These are phyloP conservation scores for Rachicladosporium sp. DNA, from an alignment of 2,329 filamentous ascomycete genomes.

Conservation along the genomic window DNA sequence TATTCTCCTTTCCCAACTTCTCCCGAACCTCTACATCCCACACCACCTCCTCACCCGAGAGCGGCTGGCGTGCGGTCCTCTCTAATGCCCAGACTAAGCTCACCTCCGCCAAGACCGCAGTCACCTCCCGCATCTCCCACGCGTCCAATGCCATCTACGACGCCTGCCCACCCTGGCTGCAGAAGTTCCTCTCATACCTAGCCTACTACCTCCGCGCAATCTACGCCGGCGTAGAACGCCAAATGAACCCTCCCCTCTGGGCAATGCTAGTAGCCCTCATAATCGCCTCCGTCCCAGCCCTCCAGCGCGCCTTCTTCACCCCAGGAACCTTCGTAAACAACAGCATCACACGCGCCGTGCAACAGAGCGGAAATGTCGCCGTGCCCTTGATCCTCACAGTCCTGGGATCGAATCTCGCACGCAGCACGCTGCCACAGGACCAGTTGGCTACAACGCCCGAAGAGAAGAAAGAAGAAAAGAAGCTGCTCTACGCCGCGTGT, in stretches of 20 bases:
- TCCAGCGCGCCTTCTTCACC: slow-evolving; percentile 79
- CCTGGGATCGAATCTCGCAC: slow-evolving; percentile 82
- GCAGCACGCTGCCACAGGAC: slow-evolving; percentile 68
- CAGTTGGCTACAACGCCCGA: slow-evolving; percentile 54
- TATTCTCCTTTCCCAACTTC: slow-evolving; percentile 34
- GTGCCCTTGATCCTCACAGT: slow-evolving; percentile 94
- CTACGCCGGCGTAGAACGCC: slow-evolving; percentile 63
- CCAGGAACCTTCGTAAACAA: slow-evolving; percentile 84
- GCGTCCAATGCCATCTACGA: slow-evolving; percentile 29
- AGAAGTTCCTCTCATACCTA: slow-evolving; percentile 35
- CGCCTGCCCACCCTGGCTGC: slow-evolving; percentile 40
- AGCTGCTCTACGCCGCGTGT: slow-evolving; percentile 73
- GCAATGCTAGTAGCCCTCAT: slow-evolving; percentile 88
- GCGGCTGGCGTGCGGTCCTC: background rate
- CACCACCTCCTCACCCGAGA: slow-evolving; percentile 5
- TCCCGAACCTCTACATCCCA: slow-evolving; percentile 13
- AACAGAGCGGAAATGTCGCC: slow-evolving; percentile 77
- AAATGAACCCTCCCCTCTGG: slow-evolving; percentile 98
- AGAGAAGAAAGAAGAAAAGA: slow-evolving; percentile 55
- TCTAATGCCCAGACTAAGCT: no score
- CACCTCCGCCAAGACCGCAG: slow-evolving; percentile 10
- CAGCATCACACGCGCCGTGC: slow-evolving; percentile 78
- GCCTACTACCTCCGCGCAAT: slow-evolving; percentile 38
- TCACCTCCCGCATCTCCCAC: slow-evolving; percentile 13
- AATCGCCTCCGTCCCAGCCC: slow-evolving; percentile 71